Conservation (phyloP, 768 basidiomycete genomes). For the Kwoniella sp. region DNA sequence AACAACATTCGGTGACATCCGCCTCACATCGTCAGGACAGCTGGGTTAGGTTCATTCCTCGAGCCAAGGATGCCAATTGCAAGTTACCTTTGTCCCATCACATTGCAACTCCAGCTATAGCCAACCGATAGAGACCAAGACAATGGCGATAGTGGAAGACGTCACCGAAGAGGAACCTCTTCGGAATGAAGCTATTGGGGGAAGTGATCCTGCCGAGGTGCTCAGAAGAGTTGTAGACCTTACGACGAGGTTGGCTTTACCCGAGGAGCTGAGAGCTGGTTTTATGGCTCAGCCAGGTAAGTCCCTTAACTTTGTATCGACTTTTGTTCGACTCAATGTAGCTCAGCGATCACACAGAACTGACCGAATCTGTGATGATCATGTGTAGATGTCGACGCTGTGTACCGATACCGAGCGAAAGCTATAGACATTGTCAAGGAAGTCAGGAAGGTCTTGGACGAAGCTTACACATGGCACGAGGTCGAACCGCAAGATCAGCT, state of each 20-base stretch:
- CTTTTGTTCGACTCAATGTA: neutral
- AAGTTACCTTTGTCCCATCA: too few relatives aligned
- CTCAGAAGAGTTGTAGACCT: conserved; percentile 14
- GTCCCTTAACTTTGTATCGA: too few relatives aligned
- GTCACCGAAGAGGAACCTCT: conserved; percentile 25
- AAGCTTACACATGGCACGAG: conserved; percentile 7
- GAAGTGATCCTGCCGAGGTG: conserved; percentile 8
- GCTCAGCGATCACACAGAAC: too few relatives aligned
- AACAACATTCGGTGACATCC: too few relatives aligned
- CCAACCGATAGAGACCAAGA: neutral
- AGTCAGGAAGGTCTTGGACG: neutral
- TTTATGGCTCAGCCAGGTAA: conserved; percentile 32
- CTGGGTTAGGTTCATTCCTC: too few relatives aligned
- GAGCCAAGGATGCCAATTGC: too few relatives aligned
- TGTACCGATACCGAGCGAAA: conserved; percentile 1
- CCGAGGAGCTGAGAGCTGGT: conserved; percentile 31
- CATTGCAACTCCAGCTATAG: neutral
- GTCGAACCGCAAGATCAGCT: conserved; percentile 12
- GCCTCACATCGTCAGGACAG: too few relatives aligned
- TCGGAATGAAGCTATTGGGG: too few relatives aligned
- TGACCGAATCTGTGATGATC: too few relatives aligned
- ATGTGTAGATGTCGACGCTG: conserved; percentile 12
- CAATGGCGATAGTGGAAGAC: conserved; percentile 42
- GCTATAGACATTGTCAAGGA: neutral
- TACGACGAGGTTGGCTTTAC: conserved; percentile 23